Percentiles rank a stretch among this genome's conserved stretches.
Evolutionary conservation across 495 filamentous ascomycete species (phyloP).

Genomic region (Neurospora tetrasperma): DNA sequence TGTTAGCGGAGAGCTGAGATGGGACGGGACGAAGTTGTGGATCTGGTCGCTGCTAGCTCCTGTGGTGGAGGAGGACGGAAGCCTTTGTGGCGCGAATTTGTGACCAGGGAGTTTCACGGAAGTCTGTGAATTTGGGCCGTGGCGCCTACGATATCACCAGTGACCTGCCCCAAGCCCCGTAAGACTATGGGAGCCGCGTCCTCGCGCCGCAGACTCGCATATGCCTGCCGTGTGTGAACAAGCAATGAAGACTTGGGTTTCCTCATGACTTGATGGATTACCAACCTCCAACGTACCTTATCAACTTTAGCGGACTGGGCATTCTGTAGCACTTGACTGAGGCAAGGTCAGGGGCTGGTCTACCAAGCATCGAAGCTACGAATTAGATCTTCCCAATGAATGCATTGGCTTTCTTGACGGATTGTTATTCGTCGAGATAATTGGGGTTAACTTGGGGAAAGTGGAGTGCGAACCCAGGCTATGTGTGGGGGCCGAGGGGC

Average conservation of each 20-base stretch:
- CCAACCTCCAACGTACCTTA: background rate
- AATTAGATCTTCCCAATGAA: background rate
- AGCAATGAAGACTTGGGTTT: background rate
- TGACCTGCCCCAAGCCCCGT: slow-evolving; percentile 36
- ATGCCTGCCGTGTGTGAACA: background rate
- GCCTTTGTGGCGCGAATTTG: too few relatives aligned
- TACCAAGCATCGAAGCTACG: background rate
- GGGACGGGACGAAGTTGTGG: too few relatives aligned
- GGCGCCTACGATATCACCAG: slow-evolving; percentile 49
- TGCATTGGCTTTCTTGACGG: background rate
- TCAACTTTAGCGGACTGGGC: background rate
- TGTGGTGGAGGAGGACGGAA: too few relatives aligned
- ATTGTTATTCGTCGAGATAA: background rate
- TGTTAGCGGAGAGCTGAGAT: too few relatives aligned
- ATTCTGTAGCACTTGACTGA: background rate
- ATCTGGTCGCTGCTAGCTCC: too few relatives aligned
- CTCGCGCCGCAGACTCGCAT: background rate
- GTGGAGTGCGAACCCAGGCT: background rate
- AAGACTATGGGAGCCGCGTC: background rate
- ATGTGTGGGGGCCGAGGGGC: background rate
- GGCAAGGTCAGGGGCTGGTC: background rate
- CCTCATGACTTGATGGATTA: background rate
- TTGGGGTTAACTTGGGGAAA: background rate
- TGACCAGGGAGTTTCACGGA: slow-evolving; percentile 23
- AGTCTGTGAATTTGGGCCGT: slow-evolving; percentile 40